Percentiles rank a stretch among this genome's conserved stretches.
Conservation (phyloP, 1,284 basidiomycete species). For the Moesziomyces sp. region DNA sequence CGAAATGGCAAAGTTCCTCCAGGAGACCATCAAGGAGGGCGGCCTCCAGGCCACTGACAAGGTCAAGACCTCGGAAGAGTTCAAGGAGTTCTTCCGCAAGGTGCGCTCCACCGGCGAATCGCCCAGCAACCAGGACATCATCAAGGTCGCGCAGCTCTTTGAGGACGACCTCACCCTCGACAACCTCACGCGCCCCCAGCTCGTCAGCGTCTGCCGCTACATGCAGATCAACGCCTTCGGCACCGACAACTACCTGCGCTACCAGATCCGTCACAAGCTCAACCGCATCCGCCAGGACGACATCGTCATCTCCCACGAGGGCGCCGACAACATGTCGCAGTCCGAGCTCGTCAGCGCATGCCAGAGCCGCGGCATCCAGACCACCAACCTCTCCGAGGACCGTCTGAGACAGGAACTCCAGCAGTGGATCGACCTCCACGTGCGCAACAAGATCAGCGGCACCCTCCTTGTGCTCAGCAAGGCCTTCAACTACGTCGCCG, state of each 20-base stretch:
- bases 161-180: constrained; percentile 97
- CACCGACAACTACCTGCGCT: constrained; percentile 97
- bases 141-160: constrained; percentile 95
- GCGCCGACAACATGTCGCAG: constrained; percentile 87
- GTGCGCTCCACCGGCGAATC: constrained; percentile 94
- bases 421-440: constrained; percentile 93
- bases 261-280: constrained; percentile 87
- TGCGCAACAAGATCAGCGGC: constrained; percentile 85
- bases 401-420: constrained; percentile 83
- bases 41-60: constrained; percentile 83
- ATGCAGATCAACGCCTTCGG: constrained; percentile 99
- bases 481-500: constrained; percentile 83
- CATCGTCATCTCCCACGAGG: constrained; percentile 85
- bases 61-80: constrained; percentile 91
- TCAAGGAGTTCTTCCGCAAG: constrained; percentile 99
- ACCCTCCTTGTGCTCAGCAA: constrained; percentile 90
- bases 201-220: constrained; percentile 90
- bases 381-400: constrained; percentile 75
- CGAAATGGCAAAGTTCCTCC: constrained; percentile 99
- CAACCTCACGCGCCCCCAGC: constrained; percentile 94
- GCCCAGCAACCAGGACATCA: constrained; percentile 86
- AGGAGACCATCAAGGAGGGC: constrained; percentile 94
- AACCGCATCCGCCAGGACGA: constrained; percentile 89
- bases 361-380: constrained; percentile 92
- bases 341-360: constrained; percentile 91